Evolutionary conservation across 2,329 filamentous ascomycete genomes (phyloP), one percentile per base, ranked within the genome.

Genomic region (Blumeria graminis): DNA sequence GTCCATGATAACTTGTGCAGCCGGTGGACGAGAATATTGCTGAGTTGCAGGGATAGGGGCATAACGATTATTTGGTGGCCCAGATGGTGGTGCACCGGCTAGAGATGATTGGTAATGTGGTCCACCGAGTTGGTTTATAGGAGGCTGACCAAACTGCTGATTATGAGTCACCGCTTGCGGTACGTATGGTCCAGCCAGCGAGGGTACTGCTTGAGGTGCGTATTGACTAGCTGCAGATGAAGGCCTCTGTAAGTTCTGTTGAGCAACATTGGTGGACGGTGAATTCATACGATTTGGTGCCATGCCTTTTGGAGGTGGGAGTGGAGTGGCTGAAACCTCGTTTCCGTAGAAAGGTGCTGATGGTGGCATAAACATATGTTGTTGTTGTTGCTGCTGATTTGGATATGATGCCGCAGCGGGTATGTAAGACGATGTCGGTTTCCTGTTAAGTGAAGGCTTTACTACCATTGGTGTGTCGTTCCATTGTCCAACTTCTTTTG

Each of bases 381-480:
- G n/a, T 36, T 9, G 66, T 59, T 71, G 70, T 58, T 75, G 74
- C 65, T 85, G 80, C 62, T 77, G 78, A 1, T 80, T 76, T 72
- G 92, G 94, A 28, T 28, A 28, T 28, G 22, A 28, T 28, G 22
- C 22, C 22, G 22, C 22, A 28, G 22, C 22, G 8, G 87, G 86
- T 16, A 84, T 79, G n/a, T 75, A 78, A 55, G 88, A 79, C 18
- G 79, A 72, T 0, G 90, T 95, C 50, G 75, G 75, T 65, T 82
- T 79, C 61, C 89, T 80, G 22, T 82, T 62, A 13, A 78, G 76
- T n/a, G 83, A 75, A 56, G 76, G 72, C 71, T 90, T 86, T 50
- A 78, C 75, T 50, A 96, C 84, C 64, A 94, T 77, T 1, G 92
- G 92, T 55, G 93, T 83, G 68, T 98, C 92, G 63, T 98, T 98